Evolutionary conservation across 1,284 basidiomycete genomes (phyloP).

Genomic region (Xanthoconium separans): DNA sequence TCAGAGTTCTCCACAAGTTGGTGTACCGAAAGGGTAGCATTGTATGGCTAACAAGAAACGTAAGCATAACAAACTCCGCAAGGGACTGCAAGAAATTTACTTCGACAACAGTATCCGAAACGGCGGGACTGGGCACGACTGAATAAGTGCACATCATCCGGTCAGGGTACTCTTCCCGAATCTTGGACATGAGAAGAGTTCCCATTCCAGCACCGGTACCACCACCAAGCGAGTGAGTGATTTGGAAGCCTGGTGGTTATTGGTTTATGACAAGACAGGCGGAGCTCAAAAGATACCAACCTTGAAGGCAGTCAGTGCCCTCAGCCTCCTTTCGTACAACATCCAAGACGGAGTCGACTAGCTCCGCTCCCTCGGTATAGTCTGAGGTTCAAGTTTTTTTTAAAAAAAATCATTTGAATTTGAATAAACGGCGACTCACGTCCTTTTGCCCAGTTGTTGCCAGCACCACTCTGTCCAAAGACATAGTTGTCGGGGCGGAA

Average conservation of each 20-base stretch:
- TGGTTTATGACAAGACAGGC: background rate
- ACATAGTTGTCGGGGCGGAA: constrained; percentile 98
- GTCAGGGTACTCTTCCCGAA: constrained; percentile 92
- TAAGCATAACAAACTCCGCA: background rate
- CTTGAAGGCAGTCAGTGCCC: constrained; percentile 91
- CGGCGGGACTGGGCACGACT: constrained; percentile 92
- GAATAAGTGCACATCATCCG: constrained; percentile 99
- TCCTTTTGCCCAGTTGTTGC: constrained; percentile 97
- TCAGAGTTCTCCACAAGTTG: constrained; percentile 97
- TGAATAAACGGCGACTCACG: constrained; percentile 53
- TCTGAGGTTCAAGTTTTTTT: constrained; percentile 43
- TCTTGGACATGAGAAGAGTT: constrained; percentile 87
- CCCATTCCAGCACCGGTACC: constrained; percentile 96
- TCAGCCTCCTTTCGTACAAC: constrained; percentile 90
- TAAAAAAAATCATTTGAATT: background rate
- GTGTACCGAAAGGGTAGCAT: constrained; percentile 91
- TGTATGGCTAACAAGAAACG: constrained; percentile 73
- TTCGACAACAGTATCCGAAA: constrained; percentile 97
- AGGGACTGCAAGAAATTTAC: constrained; percentile 35
- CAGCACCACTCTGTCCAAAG: constrained; percentile 87
- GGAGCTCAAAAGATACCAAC: constrained; percentile 36
- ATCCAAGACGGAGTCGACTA: constrained; percentile 91
- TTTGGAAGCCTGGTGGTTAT: constrained; percentile 76
- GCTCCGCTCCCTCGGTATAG: constrained; percentile 94
- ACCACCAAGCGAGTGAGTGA: constrained; percentile 95